Percentiles rank a stretch among this genome's conserved stretches.
Conservation (phyloP, 1,139 yeast genomes). For the Protomyces arabidopsidicola region DNA sequence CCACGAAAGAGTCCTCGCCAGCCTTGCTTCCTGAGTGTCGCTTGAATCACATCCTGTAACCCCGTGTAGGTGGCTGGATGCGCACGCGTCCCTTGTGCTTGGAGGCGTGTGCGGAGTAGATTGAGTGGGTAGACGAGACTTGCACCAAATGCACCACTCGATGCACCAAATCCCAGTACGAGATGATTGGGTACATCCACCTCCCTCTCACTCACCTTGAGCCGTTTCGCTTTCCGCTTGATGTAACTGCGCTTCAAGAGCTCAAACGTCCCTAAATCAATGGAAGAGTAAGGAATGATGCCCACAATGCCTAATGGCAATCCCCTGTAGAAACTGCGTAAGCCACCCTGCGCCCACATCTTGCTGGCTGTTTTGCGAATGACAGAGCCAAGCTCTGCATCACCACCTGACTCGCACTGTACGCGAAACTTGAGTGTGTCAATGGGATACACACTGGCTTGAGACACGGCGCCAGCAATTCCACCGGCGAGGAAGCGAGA, state of each 20-base stretch:
- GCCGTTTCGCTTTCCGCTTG: conserved; percentile 54
- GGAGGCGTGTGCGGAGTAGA: conserved; percentile 81
- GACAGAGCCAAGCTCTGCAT: conserved; percentile 32
- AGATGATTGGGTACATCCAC: conserved; percentile 71
- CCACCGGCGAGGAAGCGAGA: conserved; percentile 94
- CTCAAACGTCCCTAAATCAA: conserved; percentile 88
- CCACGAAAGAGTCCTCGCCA: conserved; percentile 75
- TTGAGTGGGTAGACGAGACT: conserved; percentile 90
- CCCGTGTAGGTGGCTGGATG: conserved; percentile 87
- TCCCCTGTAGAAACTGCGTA: conserved; percentile 77
- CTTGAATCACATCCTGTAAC: conserved; percentile 67
- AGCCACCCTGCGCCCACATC: conserved; percentile 76
- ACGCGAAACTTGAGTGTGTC: conserved; percentile 65
- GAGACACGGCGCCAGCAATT: conserved; percentile 89
- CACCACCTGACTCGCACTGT: conserved; percentile 42
- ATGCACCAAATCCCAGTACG: conserved; percentile 85
- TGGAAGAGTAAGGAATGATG: conserved; percentile 94
- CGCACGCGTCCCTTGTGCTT: conserved; percentile 95
- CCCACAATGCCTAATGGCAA: conserved; percentile 83
- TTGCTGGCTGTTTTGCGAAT: conserved; percentile 57
- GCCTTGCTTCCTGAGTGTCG: conserved; percentile 50
- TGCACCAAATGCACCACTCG: conserved; percentile 94
- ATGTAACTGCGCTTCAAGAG: conserved; percentile 75
- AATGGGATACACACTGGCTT: conserved; percentile 89
- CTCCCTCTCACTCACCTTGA: conserved; percentile 54